phyloP scores from a whole-genome alignment of 768 basidiomycete species.

The Rhodotorula graminis region DNA sequence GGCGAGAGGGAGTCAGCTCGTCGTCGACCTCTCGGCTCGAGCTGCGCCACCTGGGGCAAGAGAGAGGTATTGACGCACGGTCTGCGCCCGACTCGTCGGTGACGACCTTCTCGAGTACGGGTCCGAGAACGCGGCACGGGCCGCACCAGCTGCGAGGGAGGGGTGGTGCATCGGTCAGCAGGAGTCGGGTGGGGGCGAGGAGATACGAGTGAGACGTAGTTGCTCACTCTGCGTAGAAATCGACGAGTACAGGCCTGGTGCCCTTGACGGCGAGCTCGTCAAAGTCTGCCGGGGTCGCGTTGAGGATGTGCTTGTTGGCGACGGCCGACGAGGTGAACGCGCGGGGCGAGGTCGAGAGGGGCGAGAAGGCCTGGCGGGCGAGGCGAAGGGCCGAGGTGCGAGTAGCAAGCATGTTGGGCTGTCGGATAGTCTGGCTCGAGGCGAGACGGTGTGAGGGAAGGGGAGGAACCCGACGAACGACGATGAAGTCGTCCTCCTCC shows the following conservation, averaged over 20 bases:
- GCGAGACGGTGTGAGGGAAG: not conserved
- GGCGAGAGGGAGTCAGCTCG: not conserved
- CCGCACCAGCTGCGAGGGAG: conserved; percentile 23
- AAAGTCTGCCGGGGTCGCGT: conserved; percentile 11
- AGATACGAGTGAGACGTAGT: too few species aligned
- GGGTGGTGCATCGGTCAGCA: not conserved
- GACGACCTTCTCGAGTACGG: conserved; percentile 27
- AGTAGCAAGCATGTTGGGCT: not conserved
- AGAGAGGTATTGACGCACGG: conserved; percentile 12
- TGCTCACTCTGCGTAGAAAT: conserved; percentile 37
- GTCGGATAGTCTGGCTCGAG: not conserved
- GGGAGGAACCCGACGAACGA: not conserved
- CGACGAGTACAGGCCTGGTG: conserved; percentile 12
- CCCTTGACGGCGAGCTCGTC: conserved; percentile 23
- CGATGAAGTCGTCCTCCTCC: too few species aligned
- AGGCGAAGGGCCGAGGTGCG: not conserved
- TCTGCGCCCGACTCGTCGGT: conserved; percentile 10
- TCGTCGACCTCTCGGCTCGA: not conserved
- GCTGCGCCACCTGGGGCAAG: not conserved
- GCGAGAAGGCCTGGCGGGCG: not conserved
- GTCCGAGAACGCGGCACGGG: conserved; percentile 22
- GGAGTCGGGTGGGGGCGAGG: not conserved
- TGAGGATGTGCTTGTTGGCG: conserved; percentile 13
- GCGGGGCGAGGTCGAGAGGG: not conserved
- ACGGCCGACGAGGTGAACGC: conserved; percentile 5